Evolutionary conservation across 73 alveolate species (phyloP), one percentile per base, ranked within the genome.

Genomic region (Paramecium octaurelia): DNA sequence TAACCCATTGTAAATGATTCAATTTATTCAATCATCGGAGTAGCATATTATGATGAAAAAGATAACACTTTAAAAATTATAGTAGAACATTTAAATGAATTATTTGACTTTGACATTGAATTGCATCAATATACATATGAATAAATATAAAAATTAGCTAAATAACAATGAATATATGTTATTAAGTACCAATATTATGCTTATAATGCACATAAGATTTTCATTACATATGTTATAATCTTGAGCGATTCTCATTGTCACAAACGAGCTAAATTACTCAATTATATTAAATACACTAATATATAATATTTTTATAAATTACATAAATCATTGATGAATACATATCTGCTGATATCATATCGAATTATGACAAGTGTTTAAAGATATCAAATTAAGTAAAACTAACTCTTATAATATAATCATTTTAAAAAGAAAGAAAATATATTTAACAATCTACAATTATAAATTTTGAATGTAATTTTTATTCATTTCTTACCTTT

Each of bases 61-160:
- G 84, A 64, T 64, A 64, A 64, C 10, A 14, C 27, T 12, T 27
- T 12, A 8, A 64, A 64, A 64, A 64, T 64, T 24, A 27, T 42
- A 20, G 4, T 64, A 20, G 84, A 64, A 12, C 42, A 64, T 64
- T 64, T 64, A 24, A 64, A 12, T 31, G 42, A 64, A 64, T 34
- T 64, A 31, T 27, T 23, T 64, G 84, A 64, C 42, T 64, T 64
- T 64, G 21, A 64, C 46, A 23, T 24, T 11, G 84, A 64, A 64
- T 64, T 64, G 84, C 84, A 64, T 64, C 42, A 27, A 64, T 64
- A 31, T 64, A 64, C 84, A 31, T 64, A 64, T 64, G 84, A 64
- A 64, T 31, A 64, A 64, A 64, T 64, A n/a, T 20, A 54, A 54
- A 54, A 54, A 54, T 54, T 54, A 54, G 2, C 69, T 54, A 54